A percentile compares a stretch with the other conserved stretches of the same genome.
Evolutionary conservation across 306 rosid genomes (phyloP).

Genomic region (Luffa acutangula): DNA sequence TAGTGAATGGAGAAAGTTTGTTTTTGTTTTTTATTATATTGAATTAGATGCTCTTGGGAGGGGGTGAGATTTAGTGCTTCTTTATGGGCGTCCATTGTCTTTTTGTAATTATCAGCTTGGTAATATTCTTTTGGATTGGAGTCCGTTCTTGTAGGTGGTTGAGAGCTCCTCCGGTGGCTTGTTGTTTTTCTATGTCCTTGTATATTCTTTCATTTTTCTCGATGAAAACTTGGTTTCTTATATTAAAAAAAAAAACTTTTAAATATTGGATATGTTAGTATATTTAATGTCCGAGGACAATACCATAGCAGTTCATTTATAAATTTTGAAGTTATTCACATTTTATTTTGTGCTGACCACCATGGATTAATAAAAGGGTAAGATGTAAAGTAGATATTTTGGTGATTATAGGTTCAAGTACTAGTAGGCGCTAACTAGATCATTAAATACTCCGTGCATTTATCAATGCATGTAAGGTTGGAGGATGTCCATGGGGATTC

Average conservation of each 20-base stretch:
- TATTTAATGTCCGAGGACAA: neutral
- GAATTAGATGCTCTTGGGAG: neutral
- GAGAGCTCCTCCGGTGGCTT: no score
- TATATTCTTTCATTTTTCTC: no score
- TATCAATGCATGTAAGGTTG: neutral
- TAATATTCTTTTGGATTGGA: no score
- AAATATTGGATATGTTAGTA: neutral
- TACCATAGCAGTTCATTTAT: neutral
- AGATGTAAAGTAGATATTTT: neutral
- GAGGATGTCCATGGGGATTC: neutral
- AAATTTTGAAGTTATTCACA: neutral
- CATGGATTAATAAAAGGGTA: neutral
- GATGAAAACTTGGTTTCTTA: no score
- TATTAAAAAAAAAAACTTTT: neutral
- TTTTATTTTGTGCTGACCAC: neutral
- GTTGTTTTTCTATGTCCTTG: no score
- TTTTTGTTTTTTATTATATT: neutral
- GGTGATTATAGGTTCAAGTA: neutral
- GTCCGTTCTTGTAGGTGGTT: no score
- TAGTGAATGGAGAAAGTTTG: neutral
- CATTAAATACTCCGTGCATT: neutral
- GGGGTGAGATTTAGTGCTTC: no score
- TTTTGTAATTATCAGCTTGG: no score
- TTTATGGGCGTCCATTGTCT: no score
- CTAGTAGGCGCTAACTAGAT: neutral